phyloP scores from a whole-genome alignment of 225 moss, liverwort and hornwort genomes.

The Anthoceros angustus region DNA sequence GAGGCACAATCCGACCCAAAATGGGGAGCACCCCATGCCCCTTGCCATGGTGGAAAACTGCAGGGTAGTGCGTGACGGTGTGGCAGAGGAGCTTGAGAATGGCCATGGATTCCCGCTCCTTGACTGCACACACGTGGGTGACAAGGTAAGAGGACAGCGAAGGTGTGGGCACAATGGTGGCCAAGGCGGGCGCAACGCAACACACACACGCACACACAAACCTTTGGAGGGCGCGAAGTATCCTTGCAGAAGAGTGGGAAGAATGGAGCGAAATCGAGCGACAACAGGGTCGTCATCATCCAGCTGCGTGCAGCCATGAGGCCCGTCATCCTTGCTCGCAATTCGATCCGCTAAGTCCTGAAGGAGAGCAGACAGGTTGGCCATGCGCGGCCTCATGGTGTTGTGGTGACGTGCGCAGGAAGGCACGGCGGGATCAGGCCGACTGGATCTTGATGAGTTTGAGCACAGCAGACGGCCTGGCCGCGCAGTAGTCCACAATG shows the following conservation, averaged over 20 bases:
- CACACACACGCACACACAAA: constrained; percentile 2
- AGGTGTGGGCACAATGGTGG: not conserved
- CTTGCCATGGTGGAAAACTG: constrained; percentile 71
- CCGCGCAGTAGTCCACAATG: not conserved
- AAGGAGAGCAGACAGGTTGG: constrained; percentile 60
- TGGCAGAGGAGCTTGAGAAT: constrained; percentile 83
- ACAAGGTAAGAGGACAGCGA: not conserved
- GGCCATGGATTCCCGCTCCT: constrained; percentile 84
- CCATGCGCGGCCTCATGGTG: constrained; percentile 17
- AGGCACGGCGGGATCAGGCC: too few species aligned
- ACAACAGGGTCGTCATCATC: constrained; percentile 74
- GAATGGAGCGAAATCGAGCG: constrained; percentile 73
- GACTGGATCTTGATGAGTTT: not conserved
- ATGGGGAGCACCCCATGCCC: constrained; percentile 74
- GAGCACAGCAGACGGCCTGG: not conserved
- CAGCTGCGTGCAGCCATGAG: constrained; percentile 29
- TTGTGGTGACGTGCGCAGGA: too few species aligned
- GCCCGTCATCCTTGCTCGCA: constrained; percentile 52
- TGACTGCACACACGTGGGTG: constrained; percentile 36
- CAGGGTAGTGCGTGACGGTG: constrained; percentile 79
- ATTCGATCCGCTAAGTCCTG: constrained; percentile 91
- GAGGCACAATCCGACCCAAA: constrained; percentile 70
- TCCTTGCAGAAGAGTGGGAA: constrained; percentile 73
- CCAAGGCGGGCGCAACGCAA: constrained; percentile 4
- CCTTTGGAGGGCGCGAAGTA: constrained; percentile 66